A percentile compares a stretch with the other conserved stretches of the same genome.
phyloP scores from a whole-genome alignment of 768 basidiomycete genomes.

The Tylopilus sp. region DNA sequence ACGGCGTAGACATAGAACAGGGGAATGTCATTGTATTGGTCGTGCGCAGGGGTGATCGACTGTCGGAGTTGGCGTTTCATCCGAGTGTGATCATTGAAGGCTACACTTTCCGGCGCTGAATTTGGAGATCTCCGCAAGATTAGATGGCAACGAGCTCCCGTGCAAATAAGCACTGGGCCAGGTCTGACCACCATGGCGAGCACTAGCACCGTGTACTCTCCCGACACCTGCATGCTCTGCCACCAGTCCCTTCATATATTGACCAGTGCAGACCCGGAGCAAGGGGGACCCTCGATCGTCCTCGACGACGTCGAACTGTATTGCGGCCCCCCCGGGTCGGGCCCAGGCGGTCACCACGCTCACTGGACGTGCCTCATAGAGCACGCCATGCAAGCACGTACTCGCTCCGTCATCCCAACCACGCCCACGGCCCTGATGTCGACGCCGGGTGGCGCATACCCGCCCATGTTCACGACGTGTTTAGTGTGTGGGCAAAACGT shows the following conservation, averaged over 20 bases:
- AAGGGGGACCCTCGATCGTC: conserved; percentile 6
- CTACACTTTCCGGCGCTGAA: too few species aligned
- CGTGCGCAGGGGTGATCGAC: too few species aligned
- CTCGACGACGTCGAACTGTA: conserved; percentile 25
- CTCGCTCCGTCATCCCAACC: background rate
- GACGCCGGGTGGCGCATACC: background rate
- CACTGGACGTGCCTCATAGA: conserved; percentile 29
- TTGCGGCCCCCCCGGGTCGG: conserved; percentile 19
- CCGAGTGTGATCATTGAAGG: too few species aligned
- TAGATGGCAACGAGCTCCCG: too few species aligned
- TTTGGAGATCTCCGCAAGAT: too few species aligned
- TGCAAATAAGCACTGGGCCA: background rate
- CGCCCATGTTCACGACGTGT: conserved; percentile 7
- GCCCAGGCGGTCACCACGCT: conserved; percentile 22
- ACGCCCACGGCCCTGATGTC: background rate
- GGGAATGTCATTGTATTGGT: too few species aligned
- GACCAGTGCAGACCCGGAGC: background rate
- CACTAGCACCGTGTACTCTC: conserved; percentile 13
- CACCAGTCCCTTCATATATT: conserved; percentile 12
- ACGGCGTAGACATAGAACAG: too few species aligned
- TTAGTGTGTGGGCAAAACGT: conserved; percentile 17
- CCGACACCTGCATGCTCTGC: conserved; percentile 27
- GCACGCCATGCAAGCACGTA: conserved; percentile 3
- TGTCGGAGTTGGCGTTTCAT: too few species aligned
- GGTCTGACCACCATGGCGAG: conserved; percentile 4